Percentiles rank a stretch among this genome's conserved stretches.
Conservation (phyloP, 768 basidiomycete genomes). For the Lactarius hatsudake region DNA sequence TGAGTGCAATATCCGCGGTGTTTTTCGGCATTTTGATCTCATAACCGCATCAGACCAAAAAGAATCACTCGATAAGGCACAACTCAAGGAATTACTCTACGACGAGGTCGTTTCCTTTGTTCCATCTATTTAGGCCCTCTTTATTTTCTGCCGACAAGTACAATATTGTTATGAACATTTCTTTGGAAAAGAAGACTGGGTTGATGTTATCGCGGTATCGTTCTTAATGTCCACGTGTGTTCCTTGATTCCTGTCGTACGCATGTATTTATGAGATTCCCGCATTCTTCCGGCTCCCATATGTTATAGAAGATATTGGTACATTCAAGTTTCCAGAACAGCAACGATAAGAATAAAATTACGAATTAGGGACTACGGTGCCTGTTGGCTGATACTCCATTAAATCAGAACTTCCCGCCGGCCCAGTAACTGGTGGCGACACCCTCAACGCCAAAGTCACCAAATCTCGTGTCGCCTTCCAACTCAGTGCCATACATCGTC, state of each 20-base stretch:
- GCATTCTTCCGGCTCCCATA: background rate
- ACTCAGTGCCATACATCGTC: constrained; percentile 83
- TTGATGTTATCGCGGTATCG: background rate
- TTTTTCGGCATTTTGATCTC: background rate
- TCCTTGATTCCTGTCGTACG: background rate
- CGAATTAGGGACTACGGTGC: constrained; percentile 2
- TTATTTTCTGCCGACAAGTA: constrained; percentile 15
- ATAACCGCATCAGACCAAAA: constrained; percentile 50
- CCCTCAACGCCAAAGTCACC: constrained; percentile 82
- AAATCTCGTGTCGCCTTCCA: constrained; percentile 79
- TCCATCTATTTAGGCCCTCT: constrained; percentile 50
- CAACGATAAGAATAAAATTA: constrained; percentile 25
- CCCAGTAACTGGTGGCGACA: constrained; percentile 71
- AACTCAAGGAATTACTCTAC: constrained; percentile 80
- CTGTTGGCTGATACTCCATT: background rate
- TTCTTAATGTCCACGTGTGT: background rate
- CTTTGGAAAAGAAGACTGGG: background rate
- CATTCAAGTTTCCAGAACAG: constrained; percentile 9
- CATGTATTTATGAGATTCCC: background rate
- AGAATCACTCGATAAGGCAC: constrained; percentile 71
- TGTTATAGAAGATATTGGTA: constrained; percentile 10
- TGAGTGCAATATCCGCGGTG: constrained; percentile 37
- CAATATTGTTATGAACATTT: constrained; percentile 1
- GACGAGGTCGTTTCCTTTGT: constrained; percentile 79
- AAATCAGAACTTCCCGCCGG: constrained; percentile 44